These are phyloP conservation scores for Juglanconis oblonga DNA, from an alignment of 2,329 filamentous ascomycete species.

Conservation along the genomic window DNA sequence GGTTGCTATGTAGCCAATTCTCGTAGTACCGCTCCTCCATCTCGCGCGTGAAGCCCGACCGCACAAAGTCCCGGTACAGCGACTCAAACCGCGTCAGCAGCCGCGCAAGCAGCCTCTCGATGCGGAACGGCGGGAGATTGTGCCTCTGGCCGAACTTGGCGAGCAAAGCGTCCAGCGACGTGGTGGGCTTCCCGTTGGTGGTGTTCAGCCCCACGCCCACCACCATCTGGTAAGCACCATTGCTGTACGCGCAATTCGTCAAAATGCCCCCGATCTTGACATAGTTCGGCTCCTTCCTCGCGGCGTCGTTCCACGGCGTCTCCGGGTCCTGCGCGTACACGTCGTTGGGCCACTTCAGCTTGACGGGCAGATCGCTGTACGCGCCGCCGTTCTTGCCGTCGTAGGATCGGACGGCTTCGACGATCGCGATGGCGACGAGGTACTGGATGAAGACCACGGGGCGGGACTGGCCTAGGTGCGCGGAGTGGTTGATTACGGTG, in stretches of 20 bases:
- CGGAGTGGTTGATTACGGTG: conserved; percentile 79
- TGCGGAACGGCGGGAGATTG: conserved; percentile 55
- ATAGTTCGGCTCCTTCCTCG: conserved; percentile 47
- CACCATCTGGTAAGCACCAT: conserved; percentile 77
- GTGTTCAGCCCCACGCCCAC: conserved; percentile 86
- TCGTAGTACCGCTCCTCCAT: conserved; percentile 77
- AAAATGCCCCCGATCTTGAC: conserved; percentile 93
- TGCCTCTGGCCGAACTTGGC: conserved; percentile 32
- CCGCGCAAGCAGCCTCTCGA: conserved; percentile 78
- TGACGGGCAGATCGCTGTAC: conserved; percentile 74
- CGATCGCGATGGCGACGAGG: conserved; percentile 81
- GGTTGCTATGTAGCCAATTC: conserved; percentile 81
- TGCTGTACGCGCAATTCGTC: conserved; percentile 80
- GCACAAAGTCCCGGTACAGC: conserved; percentile 72
- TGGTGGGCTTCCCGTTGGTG: conserved; percentile 80
- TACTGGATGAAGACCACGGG: conserved; percentile 95
- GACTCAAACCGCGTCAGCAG: conserved; percentile 76
- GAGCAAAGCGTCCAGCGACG: conserved; percentile 75
- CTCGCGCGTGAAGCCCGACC: conserved; percentile 67
- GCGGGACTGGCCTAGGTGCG: conserved; percentile 65
- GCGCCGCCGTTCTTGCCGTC: conserved; percentile 35
- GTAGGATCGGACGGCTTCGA: conserved; percentile 79
- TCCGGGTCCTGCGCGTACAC: conserved; percentile 69
- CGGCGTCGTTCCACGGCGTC: conserved; percentile 21
- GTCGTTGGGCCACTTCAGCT: conserved; percentile 97